phyloP scores from a whole-genome alignment of 2,329 filamentous ascomycete genomes.

The Aphanocladium album region DNA sequence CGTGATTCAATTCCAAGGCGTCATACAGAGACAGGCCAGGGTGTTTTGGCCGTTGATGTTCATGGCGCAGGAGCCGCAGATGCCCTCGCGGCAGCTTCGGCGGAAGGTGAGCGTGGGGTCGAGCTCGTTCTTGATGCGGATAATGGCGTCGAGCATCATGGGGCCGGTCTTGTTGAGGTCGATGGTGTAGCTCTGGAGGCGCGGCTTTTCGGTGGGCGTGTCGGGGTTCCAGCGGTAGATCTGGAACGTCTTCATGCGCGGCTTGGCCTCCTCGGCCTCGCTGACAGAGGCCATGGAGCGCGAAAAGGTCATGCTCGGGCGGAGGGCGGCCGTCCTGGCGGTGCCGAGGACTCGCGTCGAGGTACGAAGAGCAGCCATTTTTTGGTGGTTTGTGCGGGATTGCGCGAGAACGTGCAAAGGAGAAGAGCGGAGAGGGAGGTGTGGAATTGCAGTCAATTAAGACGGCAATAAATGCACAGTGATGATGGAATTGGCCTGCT shows the following conservation, averaged over 20 bases:
- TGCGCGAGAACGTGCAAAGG: background rate
- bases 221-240: constrained; percentile 99
- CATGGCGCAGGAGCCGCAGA: constrained; percentile 98
- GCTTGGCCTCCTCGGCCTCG: constrained; percentile 57
- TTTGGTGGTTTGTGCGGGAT: constrained; percentile 14
- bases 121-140: constrained; percentile 98
- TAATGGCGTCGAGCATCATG: constrained; percentile 95
- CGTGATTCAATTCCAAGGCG: background rate
- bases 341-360: constrained; percentile 47
- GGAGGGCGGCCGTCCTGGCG: constrained; percentile 34
- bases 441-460: background rate
- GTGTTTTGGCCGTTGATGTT: constrained; percentile 99
- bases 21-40: constrained; percentile 89
- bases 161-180: constrained; percentile 98
- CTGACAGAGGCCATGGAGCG: constrained; percentile 53
- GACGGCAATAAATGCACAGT: background rate
- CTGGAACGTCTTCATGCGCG: constrained; percentile 87
- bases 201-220: constrained; percentile 83
- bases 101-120: constrained; percentile 96
- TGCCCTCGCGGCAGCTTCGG: constrained; percentile 93
- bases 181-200: constrained; percentile 90
- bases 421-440: background rate
- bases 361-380: constrained; percentile 59
- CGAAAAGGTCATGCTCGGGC: constrained; percentile 37
- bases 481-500: background rate